Percentiles rank a stretch among this genome's conserved stretches.
Conservation (phyloP, 1,139 yeast species). For the Yueomyces sp. region DNA sequence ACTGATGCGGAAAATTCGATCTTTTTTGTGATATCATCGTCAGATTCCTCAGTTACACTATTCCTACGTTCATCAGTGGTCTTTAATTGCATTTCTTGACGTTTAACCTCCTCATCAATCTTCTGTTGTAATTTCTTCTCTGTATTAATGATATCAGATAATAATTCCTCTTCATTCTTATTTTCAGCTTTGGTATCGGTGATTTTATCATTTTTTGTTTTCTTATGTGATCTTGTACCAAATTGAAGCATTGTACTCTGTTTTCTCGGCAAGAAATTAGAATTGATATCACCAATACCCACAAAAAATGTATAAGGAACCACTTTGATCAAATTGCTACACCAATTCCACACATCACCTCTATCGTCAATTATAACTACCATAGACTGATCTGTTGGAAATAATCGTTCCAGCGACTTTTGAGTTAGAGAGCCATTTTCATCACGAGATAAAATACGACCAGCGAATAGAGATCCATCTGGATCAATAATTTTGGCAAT, state of each 20-base stretch:
- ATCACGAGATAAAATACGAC: constrained; percentile 81
- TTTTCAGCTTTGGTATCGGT: constrained; percentile 26
- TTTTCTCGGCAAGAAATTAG: constrained; percentile 79
- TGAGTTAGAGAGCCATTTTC: constrained; percentile 90
- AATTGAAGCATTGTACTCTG: constrained; percentile 58
- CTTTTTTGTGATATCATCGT: constrained; percentile 31
- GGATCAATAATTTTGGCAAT: constrained; percentile 92
- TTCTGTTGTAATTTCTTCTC: constrained; percentile 21
- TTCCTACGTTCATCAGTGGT: constrained; percentile 3
- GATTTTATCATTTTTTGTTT: constrained; percentile 27
- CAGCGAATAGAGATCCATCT: constrained; percentile 73
- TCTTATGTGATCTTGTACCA: constrained; percentile 30
- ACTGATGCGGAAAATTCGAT: constrained; percentile 26
- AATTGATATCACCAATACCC: constrained; percentile 95
- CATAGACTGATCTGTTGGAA: constrained; percentile 95
- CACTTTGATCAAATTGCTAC: constrained; percentile 77
- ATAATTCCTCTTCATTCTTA: constrained; percentile 26
- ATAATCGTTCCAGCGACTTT: constrained; percentile 74
- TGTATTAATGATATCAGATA: constrained; percentile 23
- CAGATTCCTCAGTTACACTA: constrained; percentile 15
- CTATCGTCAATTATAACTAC: constrained; percentile 94
- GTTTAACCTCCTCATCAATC: constrained; percentile 24
- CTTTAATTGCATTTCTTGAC: constrained; percentile 20
- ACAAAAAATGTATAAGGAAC: constrained; percentile 93
- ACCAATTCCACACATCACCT: constrained; percentile 99